Evolutionary conservation across 1,284 basidiomycete species (phyloP), one percentile per base, ranked within the genome.

Genomic region (Trichosporon ovoides): DNA sequence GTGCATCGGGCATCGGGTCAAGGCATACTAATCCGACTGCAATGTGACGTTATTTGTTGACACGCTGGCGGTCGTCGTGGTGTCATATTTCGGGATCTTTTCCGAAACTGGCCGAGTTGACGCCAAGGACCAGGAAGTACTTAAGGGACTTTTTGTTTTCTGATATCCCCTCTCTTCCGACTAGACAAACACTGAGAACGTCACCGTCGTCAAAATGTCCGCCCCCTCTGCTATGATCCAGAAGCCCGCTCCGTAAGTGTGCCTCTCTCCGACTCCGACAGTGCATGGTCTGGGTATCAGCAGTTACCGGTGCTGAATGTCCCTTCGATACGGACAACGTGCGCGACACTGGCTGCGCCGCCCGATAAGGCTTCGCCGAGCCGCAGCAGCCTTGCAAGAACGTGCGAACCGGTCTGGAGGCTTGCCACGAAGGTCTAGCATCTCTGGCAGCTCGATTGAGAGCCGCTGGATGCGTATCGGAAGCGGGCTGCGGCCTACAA

Each of bases 211-310:
- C 53, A 64, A 43, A 52, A 64, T 61, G 57, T 55, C 57, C 16
- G 57, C 59, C 43, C 54, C 52, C 52, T 50, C 63, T 60, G 57
- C 70, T 52, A 66, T 67, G 61, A 75, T 75, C 64, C 73, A 75
- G 64, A 71, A 71, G 64, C 73, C 73, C 28, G 73, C 73, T 64
- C 73, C 73, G 73, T 75, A 58, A 70, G 73, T 72, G 18, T 3
- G 12, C 13, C 1, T 5, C n/a, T n/a, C n/a, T n/a, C n/a, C n/a
- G n/a, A n/a, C n/a, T n/a, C n/a, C n/a, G n/a, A n/a, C n/a, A n/a
- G n/a, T n/a, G n/a, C n/a, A n/a, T n/a, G n/a, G n/a, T n/a, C n/a
- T n/a, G n/a, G n/a, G n/a, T n/a, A n/a, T n/a, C n/a, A n/a, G n/a
- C n/a, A n/a, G n/a, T n/a, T n/a, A n/a, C n/a, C n/a, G n/a, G n/a